Conservation (phyloP, 768 basidiomycete genomes). For the Termitomyces sp. region DNA sequence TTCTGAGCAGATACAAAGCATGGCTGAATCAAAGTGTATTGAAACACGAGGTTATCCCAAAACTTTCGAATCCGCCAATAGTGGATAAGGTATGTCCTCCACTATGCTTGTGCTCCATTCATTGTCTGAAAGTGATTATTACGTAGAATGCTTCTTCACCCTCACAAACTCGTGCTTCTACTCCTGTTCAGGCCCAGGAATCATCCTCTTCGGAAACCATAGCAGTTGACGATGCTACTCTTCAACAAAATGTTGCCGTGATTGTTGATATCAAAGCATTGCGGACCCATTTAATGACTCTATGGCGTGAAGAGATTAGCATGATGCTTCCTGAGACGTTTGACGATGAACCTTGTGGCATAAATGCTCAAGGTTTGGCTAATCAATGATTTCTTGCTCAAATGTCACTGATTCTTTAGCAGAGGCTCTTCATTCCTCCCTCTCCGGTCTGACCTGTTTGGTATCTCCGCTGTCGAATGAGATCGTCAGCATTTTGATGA, state of each 20-base stretch:
- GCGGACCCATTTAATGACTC: slow-evolving; percentile 38
- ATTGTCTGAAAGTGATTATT: background rate
- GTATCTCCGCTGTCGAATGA: slow-evolving; percentile 56
- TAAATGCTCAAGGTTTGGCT: slow-evolving; percentile 46
- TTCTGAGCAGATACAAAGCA: slow-evolving; percentile 70
- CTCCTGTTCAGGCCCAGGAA: slow-evolving; percentile 46
- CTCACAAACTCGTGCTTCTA: slow-evolving; percentile 39
- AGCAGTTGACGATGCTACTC: slow-evolving; percentile 55
- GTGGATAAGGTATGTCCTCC: slow-evolving; percentile 23
- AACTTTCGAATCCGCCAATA: slow-evolving; percentile 21
- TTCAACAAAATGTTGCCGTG: slow-evolving; percentile 61
- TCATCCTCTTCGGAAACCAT: slow-evolving; percentile 45
- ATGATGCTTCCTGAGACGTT: slow-evolving; percentile 48
- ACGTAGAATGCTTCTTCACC: slow-evolving; percentile 10
- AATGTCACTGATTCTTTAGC: slow-evolving; percentile 3
- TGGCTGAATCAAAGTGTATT: slow-evolving; percentile 67
- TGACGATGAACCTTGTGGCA: slow-evolving; percentile 22
- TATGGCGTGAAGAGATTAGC: slow-evolving; percentile 70
- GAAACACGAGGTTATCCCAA: slow-evolving; percentile 30
- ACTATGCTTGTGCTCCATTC: background rate
- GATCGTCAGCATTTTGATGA: slow-evolving; percentile 64
- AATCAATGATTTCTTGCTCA: slow-evolving; percentile 1
- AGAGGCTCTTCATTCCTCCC: slow-evolving; percentile 53
- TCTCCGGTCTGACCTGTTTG: slow-evolving; percentile 44
- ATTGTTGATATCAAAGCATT: slow-evolving; percentile 65